These are phyloP conservation scores for Vaccinium corymbosum DNA, from an alignment of 148 eudicot genomes.

Conservation along the genomic window DNA sequence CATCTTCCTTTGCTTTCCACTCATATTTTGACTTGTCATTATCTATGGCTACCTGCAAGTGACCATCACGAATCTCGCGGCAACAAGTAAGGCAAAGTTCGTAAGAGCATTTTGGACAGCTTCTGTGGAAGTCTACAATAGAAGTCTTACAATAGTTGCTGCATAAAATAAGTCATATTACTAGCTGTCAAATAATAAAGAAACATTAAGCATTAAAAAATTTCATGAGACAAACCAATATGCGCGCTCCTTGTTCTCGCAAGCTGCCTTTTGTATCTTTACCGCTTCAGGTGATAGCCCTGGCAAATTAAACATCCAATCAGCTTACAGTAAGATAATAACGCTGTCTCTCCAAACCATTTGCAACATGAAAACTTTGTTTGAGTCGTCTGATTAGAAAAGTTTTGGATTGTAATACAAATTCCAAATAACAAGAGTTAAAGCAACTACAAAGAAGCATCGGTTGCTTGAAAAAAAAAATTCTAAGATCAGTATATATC, in stretches of 20 bases:
- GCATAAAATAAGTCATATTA: slow-evolving; percentile 18
- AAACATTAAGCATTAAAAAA: neutral
- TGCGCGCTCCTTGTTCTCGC: slow-evolving; percentile 17
- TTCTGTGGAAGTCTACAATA: slow-evolving; percentile 40
- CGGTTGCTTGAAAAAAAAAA: neutral
- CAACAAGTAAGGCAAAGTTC: slow-evolving; percentile 21
- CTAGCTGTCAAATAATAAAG: neutral
- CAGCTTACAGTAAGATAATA: neutral
- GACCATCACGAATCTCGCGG: slow-evolving; percentile 8
- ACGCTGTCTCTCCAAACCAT: neutral
- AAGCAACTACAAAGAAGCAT: slow-evolving; percentile 2
- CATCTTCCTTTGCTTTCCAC: slow-evolving; percentile 38
- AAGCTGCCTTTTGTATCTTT: slow-evolving; percentile 11
- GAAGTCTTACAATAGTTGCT: slow-evolving; percentile 47
- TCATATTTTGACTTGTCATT: slow-evolving; percentile 14
- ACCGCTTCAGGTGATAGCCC: slow-evolving; percentile 26
- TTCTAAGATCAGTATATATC: neutral
- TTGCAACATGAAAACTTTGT: neutral
- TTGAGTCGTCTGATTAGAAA: neutral
- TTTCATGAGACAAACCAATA: slow-evolving; percentile 27
- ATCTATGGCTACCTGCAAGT: neutral
- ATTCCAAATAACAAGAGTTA: neutral
- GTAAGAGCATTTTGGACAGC: slow-evolving; percentile 38
- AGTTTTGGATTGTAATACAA: neutral
- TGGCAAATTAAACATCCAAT: slow-evolving; percentile 16